Base-by-base conservation (phyloP, 2,329 filamentous ascomycete species). In the Talaromyces sp. region DNA sequence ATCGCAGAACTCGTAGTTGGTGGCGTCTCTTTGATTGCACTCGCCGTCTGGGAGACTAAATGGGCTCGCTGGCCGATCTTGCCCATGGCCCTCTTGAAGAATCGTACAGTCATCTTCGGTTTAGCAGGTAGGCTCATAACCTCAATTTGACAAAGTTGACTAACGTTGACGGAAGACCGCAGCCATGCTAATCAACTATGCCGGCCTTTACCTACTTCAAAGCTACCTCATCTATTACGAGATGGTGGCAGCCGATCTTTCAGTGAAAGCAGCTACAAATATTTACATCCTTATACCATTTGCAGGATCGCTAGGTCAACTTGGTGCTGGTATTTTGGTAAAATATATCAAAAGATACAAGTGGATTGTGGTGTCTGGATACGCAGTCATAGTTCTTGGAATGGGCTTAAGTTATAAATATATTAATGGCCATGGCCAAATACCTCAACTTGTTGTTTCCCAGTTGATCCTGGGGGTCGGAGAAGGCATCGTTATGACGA, bases 301-400 rank as follows among this genome's bases (percentile, higher is more conserved):
- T 31, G 13, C 49, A 56, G 61, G 61, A 40, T 63, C 61, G n/a
- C 22, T 63, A 29, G 61, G 61, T n/a, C 61, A 63, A 27, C 13
- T 63, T 11, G 25, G 47, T n/a, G 27, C 61, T 2, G 61, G 19
- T 22, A 7, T 63, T 7, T n/a, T 63, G 22, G 61, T 63, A 22
- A 63, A 63, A 34, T 63, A 63, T 63, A 11, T 56, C 3, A 63
- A 56, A 34, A 54, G 61, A 45, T 63, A 63, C 49, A 63, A 63
- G 17, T 63, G 61, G 61, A 36, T 63, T 10, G 61, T 63, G 2
- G 61, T 63, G 27, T 56, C 36, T 45, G 61, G 61, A 63, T 63
- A 63, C 36, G 61, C n/a, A 63, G 13, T 63, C 15, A 54, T 63
- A 10, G 25, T 63, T 4, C 61, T 63, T 43, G 61, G 61, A 43